These are phyloP conservation scores for Spathaspora gorwiae DNA, from an alignment of 805 yeast genomes.

Conservation along the genomic window DNA sequence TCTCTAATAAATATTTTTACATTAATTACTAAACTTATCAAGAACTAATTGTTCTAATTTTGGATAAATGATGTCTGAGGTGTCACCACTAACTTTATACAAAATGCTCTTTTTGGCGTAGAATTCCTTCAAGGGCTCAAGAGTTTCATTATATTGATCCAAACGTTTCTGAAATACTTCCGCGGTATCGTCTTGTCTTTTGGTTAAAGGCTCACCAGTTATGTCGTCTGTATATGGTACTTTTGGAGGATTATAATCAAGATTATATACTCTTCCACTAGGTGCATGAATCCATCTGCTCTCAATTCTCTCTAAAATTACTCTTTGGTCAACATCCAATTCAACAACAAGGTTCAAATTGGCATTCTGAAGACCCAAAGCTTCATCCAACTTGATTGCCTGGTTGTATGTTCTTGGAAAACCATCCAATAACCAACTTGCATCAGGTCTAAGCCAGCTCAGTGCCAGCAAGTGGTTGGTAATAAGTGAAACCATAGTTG, in stretches of 20 bases:
- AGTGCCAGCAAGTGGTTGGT: slow-evolving; percentile 41
- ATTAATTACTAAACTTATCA: slow-evolving; percentile 6
- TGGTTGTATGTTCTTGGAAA: slow-evolving; percentile 81
- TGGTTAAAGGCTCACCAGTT: slow-evolving; percentile 80
- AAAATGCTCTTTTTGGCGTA: slow-evolving; percentile 46
- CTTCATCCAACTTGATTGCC: slow-evolving; percentile 54
- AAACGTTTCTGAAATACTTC: slow-evolving; percentile 67
- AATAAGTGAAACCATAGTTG: slow-evolving; percentile 57
- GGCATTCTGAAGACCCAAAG: slow-evolving; percentile 34
- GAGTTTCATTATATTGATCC: slow-evolving; percentile 52
- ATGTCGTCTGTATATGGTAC: slow-evolving; percentile 76
- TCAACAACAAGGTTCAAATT: slow-evolving; percentile 76
- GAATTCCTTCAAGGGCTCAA: slow-evolving; percentile 62
- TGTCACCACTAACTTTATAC: slow-evolving; percentile 61
- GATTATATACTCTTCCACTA: slow-evolving; percentile 83
- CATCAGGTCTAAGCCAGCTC: slow-evolving; percentile 38
- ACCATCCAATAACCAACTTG: slow-evolving; percentile 83
- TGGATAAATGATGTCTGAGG: slow-evolving; percentile 83
- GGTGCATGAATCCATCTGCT: slow-evolving; percentile 80
- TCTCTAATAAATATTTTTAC: not conserved
- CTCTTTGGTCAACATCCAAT: slow-evolving; percentile 79
- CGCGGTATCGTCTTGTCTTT: slow-evolving; percentile 80
- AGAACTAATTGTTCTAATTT: slow-evolving; percentile 38
- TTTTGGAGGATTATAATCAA: slow-evolving; percentile 87
- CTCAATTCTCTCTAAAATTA: slow-evolving; percentile 75